Evolutionary conservation across 2,329 filamentous ascomycete species (phyloP), one percentile per base, ranked within the genome.

Genomic region (Corniculantispora saksenae): DNA sequence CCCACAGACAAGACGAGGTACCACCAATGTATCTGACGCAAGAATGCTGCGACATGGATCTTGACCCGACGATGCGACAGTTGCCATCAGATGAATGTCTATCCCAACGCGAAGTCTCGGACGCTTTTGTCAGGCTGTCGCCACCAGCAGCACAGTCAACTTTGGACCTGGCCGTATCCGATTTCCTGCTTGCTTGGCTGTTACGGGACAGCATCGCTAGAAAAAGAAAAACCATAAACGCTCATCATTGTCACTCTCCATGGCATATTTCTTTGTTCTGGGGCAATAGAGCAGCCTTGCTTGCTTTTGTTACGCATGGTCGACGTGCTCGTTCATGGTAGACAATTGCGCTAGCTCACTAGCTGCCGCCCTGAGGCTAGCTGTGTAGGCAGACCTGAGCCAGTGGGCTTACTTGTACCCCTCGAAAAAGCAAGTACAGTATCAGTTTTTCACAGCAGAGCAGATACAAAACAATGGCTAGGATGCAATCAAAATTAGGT

Each of bases 381-480:
- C 38, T 19, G 9, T 38, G 47, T 27, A n/a, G 27, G 12, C 43
- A 25, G 38, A 23, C 23, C 50, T 54, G 50, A 35, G 13, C 32
- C 50, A 43, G 60, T 63, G 51, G 61, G 53, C 61, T 29, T n/a
- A 25, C 51, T 17, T 38, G 9, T 29, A 48, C 53, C 61, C 61
- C 61, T 57, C 61, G 17, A 56, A 63, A 63, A 63, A 63, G 61
- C 61, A 63, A 63, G 50, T 21, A 27, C 43, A 5, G 40, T 48
- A 21, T 56, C 21, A 40, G n/a, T 40, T 62, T 56, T 38, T 15
- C 29, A 27, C 40, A 29, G 51, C 9, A 62, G 60, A 62, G n/a
- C n/a, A n/a, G n/a, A n/a, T n/a, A n/a, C n/a, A n/a, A n/a, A n/a
- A n/a, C n/a, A n/a, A n/a, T n/a, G n/a, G n/a, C n/a, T n/a, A n/a